phyloP scores from a whole-genome alignment of 164 flowering plant species.

The Houttuynia cordata region DNA sequence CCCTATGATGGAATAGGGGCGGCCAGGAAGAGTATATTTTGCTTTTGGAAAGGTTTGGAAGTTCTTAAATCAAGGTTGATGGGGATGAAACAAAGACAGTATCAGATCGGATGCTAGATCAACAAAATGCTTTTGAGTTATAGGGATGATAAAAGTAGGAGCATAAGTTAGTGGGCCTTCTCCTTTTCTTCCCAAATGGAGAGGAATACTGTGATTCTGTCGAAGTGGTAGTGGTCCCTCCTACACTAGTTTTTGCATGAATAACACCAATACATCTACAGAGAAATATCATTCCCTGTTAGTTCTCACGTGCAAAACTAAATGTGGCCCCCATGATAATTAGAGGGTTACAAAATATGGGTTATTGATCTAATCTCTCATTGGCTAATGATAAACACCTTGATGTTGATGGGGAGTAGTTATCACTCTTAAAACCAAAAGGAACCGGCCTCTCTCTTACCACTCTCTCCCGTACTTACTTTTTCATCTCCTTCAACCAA shows the following conservation, averaged over 20 bases:
- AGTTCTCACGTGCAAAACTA: no score
- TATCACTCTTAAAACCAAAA: no score
- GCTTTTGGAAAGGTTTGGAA: conserved; percentile 3
- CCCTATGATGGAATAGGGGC: not conserved
- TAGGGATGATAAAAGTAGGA: conserved; percentile 7
- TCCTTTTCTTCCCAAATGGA: conserved; percentile 5
- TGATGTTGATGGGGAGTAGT: no score
- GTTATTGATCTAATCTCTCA: no score
- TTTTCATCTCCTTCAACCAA: no score
- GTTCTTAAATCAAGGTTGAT: conserved; percentile 1
- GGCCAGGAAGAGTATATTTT: conserved; percentile 8
- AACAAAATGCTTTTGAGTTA: conserved; percentile 16
- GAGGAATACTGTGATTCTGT: conserved; percentile 5
- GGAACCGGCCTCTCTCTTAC: no score
- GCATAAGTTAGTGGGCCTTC: conserved; percentile 9
- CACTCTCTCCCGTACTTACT: no score
- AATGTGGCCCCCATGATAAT: no score
- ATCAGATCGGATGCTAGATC: not conserved
- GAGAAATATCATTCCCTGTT: not conserved
- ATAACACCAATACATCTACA: not conserved
- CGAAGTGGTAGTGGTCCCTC: not conserved
- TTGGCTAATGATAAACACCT: no score
- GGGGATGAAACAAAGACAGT: conserved; percentile 3
- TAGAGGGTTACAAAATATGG: no score
- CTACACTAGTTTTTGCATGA: not conserved